Percentiles rank a stretch among this genome's conserved stretches.
Conservation (phyloP, 2,329 filamentous ascomycete species). For the Aspergillus flavus region DNA sequence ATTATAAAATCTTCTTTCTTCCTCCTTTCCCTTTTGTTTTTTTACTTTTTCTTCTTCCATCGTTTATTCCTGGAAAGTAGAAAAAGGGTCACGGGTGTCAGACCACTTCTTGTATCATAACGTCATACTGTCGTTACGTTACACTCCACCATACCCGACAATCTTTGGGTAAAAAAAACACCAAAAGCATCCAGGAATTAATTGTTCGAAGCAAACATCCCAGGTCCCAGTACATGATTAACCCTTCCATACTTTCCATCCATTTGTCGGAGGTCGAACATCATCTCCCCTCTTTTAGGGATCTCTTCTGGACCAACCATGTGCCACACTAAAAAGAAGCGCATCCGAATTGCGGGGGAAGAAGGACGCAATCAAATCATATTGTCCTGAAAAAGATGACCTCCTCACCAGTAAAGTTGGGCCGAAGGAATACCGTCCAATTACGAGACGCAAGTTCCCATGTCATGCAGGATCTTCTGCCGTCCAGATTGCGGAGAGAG, state of each 20-base stretch:
- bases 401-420: constrained; percentile 1
- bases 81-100: constrained; percentile 8
- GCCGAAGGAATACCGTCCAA: constrained; percentile 6
- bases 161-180: no score
- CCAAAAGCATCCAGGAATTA: no score
- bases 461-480: constrained; percentile 23
- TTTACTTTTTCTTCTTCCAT: constrained; percentile 5
- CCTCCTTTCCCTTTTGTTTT: not conserved
- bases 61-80: not conserved
- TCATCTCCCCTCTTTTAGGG: not conserved
- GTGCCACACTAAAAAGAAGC: constrained; percentile 1
- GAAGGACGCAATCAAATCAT: not conserved
- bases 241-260: not conserved
- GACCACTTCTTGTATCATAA: constrained; percentile 16
- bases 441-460: constrained; percentile 2
- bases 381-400: not conserved
- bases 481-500: constrained; percentile 25
- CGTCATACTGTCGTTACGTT: constrained; percentile 23
- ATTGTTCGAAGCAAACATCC: not conserved
- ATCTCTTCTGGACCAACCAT: not conserved
- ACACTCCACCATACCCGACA: constrained; percentile 8
- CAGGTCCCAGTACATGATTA: constrained; percentile 1
- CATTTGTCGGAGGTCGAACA: not conserved
- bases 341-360: constrained; percentile 5
- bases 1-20: not conserved